Base-by-base conservation (phyloP, 441 rosid species). In the Adansonia grandidieri region DNA sequence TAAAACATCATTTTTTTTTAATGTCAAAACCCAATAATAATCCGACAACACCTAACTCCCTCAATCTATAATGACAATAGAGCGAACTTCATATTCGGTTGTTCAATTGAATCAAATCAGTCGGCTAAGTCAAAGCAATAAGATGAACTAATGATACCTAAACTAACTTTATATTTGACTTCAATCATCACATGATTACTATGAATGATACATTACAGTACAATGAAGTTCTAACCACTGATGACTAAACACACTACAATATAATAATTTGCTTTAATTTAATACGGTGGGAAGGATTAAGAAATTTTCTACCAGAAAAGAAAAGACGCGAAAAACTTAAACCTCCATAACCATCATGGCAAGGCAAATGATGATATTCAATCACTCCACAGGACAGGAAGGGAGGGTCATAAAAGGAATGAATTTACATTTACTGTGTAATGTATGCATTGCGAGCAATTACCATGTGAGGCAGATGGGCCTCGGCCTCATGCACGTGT, bases 401-500 rank as follows among this genome's bases (percentile, higher is more conserved):
- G 37, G 6, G 10, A 9, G 9, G 64, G 24, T 32, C 61, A 57
- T 57, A 57, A 57, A 32, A 60, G 37, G 22, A 60, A 20, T 9
- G 67, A 63, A 32, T 14, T 63, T 63, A 6, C 45, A 9, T 65
- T 65, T 65, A 40, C 47, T 65, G 9, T 6, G 2, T 68, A 17
- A 6, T 32, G 40, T 32, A 2, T 32, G 40, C 40, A 32, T 32
- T 3, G 40, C 40, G 40, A n/a, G 9, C 17, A 51, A 14, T 51
- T 42, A 42, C 3, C 5, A 60, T 22, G 65, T 24, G 6, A 9
- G 44, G n/a, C 4, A 15, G 9, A 51, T 72, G 84, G 86, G 83
- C 78, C 73, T 78, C 83, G 86, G 79, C n/a, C 37, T 54, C 79
- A 47, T 47, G 50, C 64, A 58, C 64, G 6, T 60, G 71, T 15